phyloP scores from a whole-genome alignment of 805 yeast genomes.

The Candida pseudoglaebosa region DNA sequence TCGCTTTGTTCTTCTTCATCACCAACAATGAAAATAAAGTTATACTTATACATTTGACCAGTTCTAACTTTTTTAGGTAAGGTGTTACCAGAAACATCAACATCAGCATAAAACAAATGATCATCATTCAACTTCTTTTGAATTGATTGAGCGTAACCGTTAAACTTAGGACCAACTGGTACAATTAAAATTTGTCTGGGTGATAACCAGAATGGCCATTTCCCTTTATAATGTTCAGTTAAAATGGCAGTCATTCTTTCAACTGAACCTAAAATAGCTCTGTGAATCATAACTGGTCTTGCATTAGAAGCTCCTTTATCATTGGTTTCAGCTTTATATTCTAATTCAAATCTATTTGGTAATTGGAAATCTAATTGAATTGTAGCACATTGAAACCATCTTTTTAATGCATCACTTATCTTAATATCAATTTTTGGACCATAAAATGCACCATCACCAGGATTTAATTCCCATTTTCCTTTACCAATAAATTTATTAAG shows the following conservation, averaged over 20 bases:
- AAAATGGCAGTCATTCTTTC: conserved; percentile 99
- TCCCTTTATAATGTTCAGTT: conserved; percentile 97
- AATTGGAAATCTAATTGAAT: conserved; percentile 98
- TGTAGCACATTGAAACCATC: conserved; percentile 99
- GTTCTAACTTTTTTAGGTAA: conserved; percentile 96
- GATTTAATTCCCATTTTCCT: conserved; percentile 89
- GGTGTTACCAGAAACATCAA: conserved; percentile 91
- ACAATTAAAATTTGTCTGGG: conserved; percentile 96
- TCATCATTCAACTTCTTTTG: conserved; percentile 58
- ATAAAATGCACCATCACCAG: conserved; percentile 96
- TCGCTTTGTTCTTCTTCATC: conserved; percentile 79
- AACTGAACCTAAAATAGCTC: conserved; percentile 97
- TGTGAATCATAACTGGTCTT: conserved; percentile 98
- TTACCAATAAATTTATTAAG: conserved; percentile 73
- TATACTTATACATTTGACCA: conserved; percentile 92
- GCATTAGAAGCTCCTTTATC: conserved; percentile 54
- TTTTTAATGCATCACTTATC: conserved; percentile 88
- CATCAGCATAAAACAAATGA: conserved; percentile 87
- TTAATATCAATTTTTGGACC: conserved; percentile 96
- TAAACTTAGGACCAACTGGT: conserved; percentile 93
- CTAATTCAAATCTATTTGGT: conserved; percentile 89
- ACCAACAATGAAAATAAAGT: conserved; percentile 96
- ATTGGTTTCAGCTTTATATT: conserved; percentile 64
- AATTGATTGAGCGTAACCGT: conserved; percentile 83
- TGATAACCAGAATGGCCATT: conserved; percentile 99